phyloP scores from a whole-genome alignment of 306 rosid species.

The Cyamopsis tetragonoloba region DNA sequence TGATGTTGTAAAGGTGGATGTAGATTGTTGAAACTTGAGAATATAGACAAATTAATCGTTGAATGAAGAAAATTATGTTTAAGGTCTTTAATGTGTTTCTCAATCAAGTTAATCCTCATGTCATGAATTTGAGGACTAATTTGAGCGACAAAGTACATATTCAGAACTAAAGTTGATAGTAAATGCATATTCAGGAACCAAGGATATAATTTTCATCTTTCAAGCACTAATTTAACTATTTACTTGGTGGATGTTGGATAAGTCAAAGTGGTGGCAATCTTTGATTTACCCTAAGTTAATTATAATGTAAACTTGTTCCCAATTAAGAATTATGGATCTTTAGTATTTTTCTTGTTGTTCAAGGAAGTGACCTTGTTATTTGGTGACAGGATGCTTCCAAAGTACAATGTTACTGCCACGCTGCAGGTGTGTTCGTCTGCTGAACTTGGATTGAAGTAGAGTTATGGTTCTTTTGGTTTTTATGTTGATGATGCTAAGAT shows the following conservation, averaged over 20 bases:
- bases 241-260: background rate
- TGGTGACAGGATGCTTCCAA: slow-evolving; percentile 74
- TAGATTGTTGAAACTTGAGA: too few species aligned
- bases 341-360: background rate
- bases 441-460: background rate
- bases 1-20: too few species aligned
- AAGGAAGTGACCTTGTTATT: slow-evolving; percentile 25
- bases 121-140: too few species aligned
- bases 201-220: background rate
- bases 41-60: too few species aligned
- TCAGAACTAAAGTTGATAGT: too few species aligned
- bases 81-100: too few species aligned
- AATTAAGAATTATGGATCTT: background rate
- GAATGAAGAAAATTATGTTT: too few species aligned
- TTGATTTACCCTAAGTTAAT: background rate
- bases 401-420: slow-evolving; percentile 74
- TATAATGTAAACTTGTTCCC: background rate
- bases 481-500: slow-evolving; percentile 7
- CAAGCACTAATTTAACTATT: background rate
- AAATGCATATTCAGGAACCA: background rate
- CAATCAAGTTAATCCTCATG: too few species aligned
- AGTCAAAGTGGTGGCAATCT: background rate
- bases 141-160: too few species aligned
- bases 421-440: slow-evolving; percentile 56
- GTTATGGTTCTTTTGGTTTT: background rate